Conservation (phyloP, 768 basidiomycete species). For the Suillus paluster region DNA sequence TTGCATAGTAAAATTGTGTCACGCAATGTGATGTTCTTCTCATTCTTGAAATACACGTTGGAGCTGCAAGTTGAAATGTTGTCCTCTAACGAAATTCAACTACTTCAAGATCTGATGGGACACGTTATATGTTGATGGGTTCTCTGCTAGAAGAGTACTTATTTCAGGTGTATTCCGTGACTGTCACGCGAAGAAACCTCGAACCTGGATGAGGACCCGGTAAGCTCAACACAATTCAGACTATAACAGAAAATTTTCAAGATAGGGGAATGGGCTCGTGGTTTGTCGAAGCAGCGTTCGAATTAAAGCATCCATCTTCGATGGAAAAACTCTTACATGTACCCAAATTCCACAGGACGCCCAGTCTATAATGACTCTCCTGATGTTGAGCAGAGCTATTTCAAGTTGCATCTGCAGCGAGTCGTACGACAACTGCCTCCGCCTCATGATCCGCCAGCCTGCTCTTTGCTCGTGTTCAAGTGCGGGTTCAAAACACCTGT, state of each 20-base stretch:
- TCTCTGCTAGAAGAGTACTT: not conserved
- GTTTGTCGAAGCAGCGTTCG: no score
- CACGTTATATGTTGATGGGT: not conserved
- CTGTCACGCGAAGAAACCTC: no score
- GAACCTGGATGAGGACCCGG: not conserved
- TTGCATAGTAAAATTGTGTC: not conserved
- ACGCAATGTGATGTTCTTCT: not conserved
- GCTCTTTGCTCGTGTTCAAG: not conserved
- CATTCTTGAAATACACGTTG: not conserved
- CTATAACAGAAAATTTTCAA: not conserved
- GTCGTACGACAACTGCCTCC: not conserved
- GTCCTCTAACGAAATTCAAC: not conserved
- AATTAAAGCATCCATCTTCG: not conserved
- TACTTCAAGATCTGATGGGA: not conserved
- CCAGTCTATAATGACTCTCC: not conserved
- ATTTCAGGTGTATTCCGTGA: not conserved
- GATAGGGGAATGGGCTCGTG: not conserved
- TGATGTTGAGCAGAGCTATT: not conserved
- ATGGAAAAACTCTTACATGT: not conserved
- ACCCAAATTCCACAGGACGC: not conserved
- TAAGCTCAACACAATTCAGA: not conserved
- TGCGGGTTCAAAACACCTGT: not conserved
- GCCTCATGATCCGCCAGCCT: not conserved
- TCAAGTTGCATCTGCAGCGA: not conserved
- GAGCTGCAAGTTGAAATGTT: not conserved